Conservation (phyloP, 73 alveolate genomes). For the Stentor roeselii region DNA sequence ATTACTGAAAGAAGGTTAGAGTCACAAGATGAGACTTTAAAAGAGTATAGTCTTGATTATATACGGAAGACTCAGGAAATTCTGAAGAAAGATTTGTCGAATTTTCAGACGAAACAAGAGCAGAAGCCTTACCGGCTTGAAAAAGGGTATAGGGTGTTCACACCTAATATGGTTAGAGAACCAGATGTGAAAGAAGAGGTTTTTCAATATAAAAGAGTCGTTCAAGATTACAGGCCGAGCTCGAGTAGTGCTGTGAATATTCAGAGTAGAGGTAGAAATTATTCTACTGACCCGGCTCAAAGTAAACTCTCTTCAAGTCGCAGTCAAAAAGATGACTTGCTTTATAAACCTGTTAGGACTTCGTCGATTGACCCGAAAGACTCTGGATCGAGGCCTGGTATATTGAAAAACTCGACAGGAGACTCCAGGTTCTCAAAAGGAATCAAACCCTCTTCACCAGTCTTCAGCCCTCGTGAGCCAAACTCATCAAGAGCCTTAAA, state of each 20-base stretch:
- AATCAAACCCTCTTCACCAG: neutral
- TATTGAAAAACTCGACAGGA: neutral
- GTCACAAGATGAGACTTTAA: neutral
- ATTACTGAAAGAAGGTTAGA: neutral
- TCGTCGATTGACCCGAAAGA: neutral
- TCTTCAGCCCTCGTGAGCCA: neutral
- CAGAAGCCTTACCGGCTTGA: too few species aligned
- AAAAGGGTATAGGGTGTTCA: too few species aligned
- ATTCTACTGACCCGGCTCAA: conserved; percentile 6
- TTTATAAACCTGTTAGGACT: too few species aligned
- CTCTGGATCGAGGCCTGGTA: neutral
- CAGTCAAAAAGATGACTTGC: too few species aligned
- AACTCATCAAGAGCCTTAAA: neutral
- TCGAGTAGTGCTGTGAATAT: neutral
- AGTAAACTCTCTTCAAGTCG: too few species aligned
- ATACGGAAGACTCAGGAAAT: too few species aligned
- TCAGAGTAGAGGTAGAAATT: neutral
- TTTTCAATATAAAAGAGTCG: neutral
- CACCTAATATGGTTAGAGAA: too few species aligned
- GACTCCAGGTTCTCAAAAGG: neutral
- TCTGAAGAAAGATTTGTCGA: too few species aligned
- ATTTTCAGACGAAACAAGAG: too few species aligned
- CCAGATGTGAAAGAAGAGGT: too few species aligned
- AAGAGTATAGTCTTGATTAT: neutral
- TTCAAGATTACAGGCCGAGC: neutral